These are phyloP conservation scores for Malus domestica DNA, from an alignment of 306 rosid species.

Conservation along the genomic window DNA sequence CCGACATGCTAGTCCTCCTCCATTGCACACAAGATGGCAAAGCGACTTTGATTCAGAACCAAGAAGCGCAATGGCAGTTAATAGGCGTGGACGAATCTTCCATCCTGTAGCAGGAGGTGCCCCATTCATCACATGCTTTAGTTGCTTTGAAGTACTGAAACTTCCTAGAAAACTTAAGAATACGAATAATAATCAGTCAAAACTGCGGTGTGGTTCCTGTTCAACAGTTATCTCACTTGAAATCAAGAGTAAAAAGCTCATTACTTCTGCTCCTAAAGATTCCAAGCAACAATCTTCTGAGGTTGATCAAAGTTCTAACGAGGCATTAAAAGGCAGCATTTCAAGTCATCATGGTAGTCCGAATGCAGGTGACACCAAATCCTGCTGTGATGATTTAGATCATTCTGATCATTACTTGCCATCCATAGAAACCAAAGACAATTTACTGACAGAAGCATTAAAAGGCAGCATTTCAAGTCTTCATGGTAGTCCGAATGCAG, in stretches of 20 bases:
- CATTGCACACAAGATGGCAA: slow-evolving; percentile 16
- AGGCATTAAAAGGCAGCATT: slow-evolving; percentile 6
- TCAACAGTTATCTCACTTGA: slow-evolving; percentile 27
- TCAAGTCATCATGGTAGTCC: slow-evolving; percentile 1
- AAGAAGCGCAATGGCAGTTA: slow-evolving; percentile 9
- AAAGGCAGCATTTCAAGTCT: slow-evolving; percentile 2
- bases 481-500: slow-evolving; percentile 3
- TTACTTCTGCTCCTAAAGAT: slow-evolving; percentile 18
- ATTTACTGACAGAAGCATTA: slow-evolving; percentile 6
- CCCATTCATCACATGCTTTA: slow-evolving; percentile 39
- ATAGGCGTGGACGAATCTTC: slow-evolving; percentile 1
- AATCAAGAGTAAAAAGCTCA: slow-evolving; percentile 33
- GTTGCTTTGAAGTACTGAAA: slow-evolving; percentile 41
- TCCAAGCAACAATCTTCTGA: slow-evolving; percentile 5
- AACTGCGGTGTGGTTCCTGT: slow-evolving; percentile 47
- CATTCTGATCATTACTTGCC: slow-evolving; percentile 14
- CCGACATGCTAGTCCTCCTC: slow-evolving; percentile 2
- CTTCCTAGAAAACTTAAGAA: slow-evolving; percentile 30
- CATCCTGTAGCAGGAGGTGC: slow-evolving; percentile 40
- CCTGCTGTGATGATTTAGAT: slow-evolving; percentile 21
- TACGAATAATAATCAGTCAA: slow-evolving; percentile 10
- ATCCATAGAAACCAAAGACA: background rate
- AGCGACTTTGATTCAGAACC: slow-evolving; percentile 22
- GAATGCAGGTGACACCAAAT: slow-evolving; percentile 11
- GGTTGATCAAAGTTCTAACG: slow-evolving; percentile 11